Conservation (phyloP, 768 basidiomycete species). For the Leccinellum albellum region DNA sequence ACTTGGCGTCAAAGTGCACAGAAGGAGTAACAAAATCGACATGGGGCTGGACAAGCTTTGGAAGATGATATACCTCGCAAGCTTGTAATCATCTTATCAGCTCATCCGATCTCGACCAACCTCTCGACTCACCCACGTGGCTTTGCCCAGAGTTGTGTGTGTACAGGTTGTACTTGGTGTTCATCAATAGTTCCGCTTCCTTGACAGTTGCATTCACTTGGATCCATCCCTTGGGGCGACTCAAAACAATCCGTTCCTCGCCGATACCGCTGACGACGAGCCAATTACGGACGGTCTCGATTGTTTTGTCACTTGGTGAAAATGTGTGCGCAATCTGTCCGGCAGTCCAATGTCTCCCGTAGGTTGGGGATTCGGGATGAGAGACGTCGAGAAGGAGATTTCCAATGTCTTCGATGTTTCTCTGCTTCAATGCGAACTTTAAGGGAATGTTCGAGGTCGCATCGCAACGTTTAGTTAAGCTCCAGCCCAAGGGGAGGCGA, state of each 20-base stretch:
- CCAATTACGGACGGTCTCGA: constrained; percentile 27
- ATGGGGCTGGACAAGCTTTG: constrained; percentile 28
- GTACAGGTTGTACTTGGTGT: constrained; percentile 32
- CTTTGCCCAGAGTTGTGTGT: constrained; percentile 25
- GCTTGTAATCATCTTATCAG: constrained; percentile 13
- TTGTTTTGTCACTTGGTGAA: constrained; percentile 20
- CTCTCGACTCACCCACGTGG: constrained; percentile 21
- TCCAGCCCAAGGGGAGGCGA: constrained; percentile 35
- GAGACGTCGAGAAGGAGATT: constrained; percentile 27
- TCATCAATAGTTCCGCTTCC: constrained; percentile 32
- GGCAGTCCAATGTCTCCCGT: constrained; percentile 33
- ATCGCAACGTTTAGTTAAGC: constrained; percentile 33
- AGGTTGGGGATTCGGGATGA: constrained; percentile 32
- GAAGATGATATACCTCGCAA: constrained; percentile 33
- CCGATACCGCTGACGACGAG: constrained; percentile 24
- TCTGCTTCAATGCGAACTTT: constrained; percentile 32
- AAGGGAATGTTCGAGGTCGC: constrained; percentile 27
- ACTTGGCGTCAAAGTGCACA: constrained; percentile 30
- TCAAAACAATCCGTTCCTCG: constrained; percentile 14
- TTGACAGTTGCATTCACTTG: constrained; percentile 25
- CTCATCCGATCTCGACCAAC: not conserved
- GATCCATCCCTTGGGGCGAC: constrained; percentile 24
- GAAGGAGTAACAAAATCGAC: constrained; percentile 36
- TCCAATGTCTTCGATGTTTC: constrained; percentile 26
- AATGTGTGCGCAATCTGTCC: constrained; percentile 27